Percentiles rank a stretch among this genome's conserved stretches.
phyloP scores from a whole-genome alignment of 2,329 filamentous ascomycete species.

The Penicillium sp. region DNA sequence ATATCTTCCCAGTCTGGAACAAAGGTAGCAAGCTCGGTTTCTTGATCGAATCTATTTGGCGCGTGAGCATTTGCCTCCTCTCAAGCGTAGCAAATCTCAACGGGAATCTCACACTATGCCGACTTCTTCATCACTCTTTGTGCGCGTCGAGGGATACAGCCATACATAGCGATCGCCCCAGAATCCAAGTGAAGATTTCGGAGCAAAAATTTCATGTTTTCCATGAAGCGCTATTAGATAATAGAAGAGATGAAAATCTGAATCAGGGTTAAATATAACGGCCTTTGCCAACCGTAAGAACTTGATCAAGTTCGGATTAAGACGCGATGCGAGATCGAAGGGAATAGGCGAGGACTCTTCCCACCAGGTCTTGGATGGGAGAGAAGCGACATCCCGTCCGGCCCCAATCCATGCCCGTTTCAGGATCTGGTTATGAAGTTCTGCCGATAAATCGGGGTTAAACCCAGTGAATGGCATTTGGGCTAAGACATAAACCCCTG shows the following conservation, averaged over 20 bases:
- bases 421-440: conserved; percentile 5
- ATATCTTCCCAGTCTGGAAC: conserved; percentile 9
- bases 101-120: conserved; percentile 9
- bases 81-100: background rate
- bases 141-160: conserved; percentile 7
- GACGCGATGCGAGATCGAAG: conserved; percentile 9
- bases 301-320: conserved; percentile 8
- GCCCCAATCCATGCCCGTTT: conserved; percentile 6
- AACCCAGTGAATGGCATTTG: conserved; percentile 2
- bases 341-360: conserved; percentile 8
- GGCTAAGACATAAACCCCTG: background rate
- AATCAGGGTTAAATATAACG: background rate
- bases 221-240: background rate
- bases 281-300: conserved; percentile 10
- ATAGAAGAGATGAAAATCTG: background rate
- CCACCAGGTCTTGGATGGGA: conserved; percentile 11
- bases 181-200: background rate
- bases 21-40: conserved; percentile 10
- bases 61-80: background rate
- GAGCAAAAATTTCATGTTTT: background rate
- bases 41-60: conserved; percentile 10
- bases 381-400: conserved; percentile 5
- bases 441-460: conserved; percentile 2
- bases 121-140: conserved; percentile 10
- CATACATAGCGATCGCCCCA: conserved; percentile 9